phyloP scores from a whole-genome alignment of 345 rosid species.

The Citrus trifoliata region DNA sequence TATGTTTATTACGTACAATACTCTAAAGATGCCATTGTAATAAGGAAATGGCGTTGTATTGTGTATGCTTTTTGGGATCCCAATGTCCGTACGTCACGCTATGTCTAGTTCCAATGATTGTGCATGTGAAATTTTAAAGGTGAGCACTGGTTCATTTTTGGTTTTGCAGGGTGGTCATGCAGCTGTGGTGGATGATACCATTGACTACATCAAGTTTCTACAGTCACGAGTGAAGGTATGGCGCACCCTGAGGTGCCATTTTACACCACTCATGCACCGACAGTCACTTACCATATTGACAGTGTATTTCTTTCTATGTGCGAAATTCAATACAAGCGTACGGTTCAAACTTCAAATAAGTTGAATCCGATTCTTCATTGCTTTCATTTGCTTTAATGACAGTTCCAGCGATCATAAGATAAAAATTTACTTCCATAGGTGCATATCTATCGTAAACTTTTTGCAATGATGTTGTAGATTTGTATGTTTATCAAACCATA shows the following conservation, averaged over 20 bases:
- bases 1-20: neutral
- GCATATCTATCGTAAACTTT: neutral
- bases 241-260: neutral
- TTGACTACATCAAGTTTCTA: constrained; percentile 51
- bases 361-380: neutral
- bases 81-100: neutral
- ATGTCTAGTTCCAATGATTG: neutral
- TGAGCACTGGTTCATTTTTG: constrained; percentile 4
- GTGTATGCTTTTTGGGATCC: neutral
- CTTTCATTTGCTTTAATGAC: neutral
- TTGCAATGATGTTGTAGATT: neutral
- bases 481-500: neutral
- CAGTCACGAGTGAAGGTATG: constrained; percentile 60
- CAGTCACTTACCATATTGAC: neutral
- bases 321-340: neutral
- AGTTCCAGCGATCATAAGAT: neutral
- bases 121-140: neutral
- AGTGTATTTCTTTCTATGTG: neutral
- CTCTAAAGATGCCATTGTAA: neutral
- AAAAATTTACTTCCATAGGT: neutral
- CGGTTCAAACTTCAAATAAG: neutral
- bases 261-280: neutral
- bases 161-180: constrained; percentile 35
- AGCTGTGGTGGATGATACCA: constrained; percentile 31
- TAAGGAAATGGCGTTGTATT: neutral